Evolutionary conservation across 192 early-diverging fungal genomes (phyloP).

Genomic region (Coemansia sp.): DNA sequence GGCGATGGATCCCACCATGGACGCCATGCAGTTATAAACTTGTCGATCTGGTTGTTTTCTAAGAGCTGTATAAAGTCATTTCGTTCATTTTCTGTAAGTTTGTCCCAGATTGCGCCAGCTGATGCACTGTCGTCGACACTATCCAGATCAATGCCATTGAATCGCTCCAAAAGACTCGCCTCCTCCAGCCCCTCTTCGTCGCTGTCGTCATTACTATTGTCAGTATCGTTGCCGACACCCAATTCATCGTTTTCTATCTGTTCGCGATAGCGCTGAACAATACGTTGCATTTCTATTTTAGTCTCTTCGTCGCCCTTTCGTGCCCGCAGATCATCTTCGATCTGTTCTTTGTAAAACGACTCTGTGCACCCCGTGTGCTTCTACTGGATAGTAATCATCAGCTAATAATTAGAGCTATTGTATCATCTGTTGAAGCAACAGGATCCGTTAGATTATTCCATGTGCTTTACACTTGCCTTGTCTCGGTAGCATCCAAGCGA

Average conservation of each 20-base stretch:
- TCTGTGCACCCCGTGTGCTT: conserved; percentile 43
- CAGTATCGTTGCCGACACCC: not conserved
- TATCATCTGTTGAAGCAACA: not conserved
- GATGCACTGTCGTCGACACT: conserved; percentile 5
- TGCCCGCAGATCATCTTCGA: conserved; percentile 32
- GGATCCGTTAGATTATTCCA: not conserved
- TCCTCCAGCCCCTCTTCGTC: conserved; percentile 3
- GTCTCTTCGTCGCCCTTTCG: conserved; percentile 41
- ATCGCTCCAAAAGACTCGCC: conserved; percentile 14
- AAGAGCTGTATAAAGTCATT: conserved; percentile 30
- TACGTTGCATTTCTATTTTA: conserved; percentile 37
- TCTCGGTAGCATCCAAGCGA: conserved; percentile 50
- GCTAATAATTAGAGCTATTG: not conserved
- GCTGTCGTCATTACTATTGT: conserved; percentile 2
- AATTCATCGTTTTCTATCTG: conserved; percentile 23
- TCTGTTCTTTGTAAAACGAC: conserved; percentile 45
- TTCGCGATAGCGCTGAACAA: conserved; percentile 37
- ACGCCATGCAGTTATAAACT: conserved; percentile 27
- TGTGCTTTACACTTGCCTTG: conserved; percentile 17
- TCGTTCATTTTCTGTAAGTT: conserved; percentile 27
- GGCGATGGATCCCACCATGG: conserved; percentile 38
- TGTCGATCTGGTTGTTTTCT: conserved; percentile 10
- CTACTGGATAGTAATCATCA: conserved; percentile 2
- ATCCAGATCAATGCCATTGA: conserved; percentile 33
- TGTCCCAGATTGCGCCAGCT: conserved; percentile 21